Base-by-base conservation (phyloP, 2,329 filamentous ascomycete species). In the Epichloe baconii region DNA sequence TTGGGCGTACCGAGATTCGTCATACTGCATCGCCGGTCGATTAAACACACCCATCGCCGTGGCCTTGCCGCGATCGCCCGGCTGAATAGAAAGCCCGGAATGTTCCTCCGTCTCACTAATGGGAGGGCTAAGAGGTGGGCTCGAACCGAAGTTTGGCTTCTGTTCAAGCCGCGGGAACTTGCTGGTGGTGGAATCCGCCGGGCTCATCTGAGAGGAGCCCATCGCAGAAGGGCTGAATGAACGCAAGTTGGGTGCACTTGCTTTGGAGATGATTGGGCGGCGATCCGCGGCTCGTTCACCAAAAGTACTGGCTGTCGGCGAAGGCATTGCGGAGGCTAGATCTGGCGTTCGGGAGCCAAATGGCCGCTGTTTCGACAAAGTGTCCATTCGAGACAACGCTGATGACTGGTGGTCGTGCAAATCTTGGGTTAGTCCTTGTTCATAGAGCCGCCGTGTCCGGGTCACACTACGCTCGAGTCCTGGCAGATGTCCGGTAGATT, bases 1-100 rank as follows among this genome's bases (percentile, higher is more conserved):
- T 62, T 94, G 85, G 5, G 86, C 79, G 60, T 88, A 96, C 61
- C 88, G 86, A 19, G 84, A 80, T 61, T 96, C 90, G 60, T 95
- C 88, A 58, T 93, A 95, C 7, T 82, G 78, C 48, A 84, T 79
- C 2, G 72, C 69, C 1, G 89, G 86, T 62, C 88, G 88, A 56
- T 85, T 85, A 53, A 78, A 76, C 23, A 77, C 68, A 19, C 73
- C 73, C 60, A 74, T 68, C 1, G 87, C 85, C 0, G 88, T 94
- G 5, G 87, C 86, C 63, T 93, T 95, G 48, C 86, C 88, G 45
- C 80, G 74, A 58, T 95, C 90, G 55, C 82, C 82, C 0, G 86
- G 83, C 53, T 87, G 80, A 12, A 93, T 76, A 8, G 83, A 67
- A 14, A 94, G 73, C 1, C 77, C 65, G 1, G 76, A 68, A 15